phyloP scores from a whole-genome alignment of 768 basidiomycete genomes.

The Lactarius tabidus region DNA sequence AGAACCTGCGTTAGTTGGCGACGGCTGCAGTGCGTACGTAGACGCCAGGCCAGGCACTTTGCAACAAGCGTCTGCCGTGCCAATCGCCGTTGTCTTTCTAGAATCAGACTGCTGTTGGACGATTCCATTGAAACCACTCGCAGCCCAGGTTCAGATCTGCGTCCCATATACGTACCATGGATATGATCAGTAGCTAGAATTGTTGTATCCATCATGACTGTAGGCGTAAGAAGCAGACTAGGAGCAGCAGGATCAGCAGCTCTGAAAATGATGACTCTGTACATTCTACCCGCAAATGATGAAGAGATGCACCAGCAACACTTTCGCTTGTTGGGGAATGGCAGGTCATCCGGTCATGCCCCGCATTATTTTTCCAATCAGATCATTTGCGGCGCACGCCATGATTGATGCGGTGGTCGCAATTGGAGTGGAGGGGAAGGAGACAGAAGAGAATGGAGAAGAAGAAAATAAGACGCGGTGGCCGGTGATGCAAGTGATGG shows the following conservation, averaged over 20 bases:
- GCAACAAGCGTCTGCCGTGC: neutral
- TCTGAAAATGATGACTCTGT: neutral
- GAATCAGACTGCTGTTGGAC: neutral
- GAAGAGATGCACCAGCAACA: neutral
- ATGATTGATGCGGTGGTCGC: neutral
- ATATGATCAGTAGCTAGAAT: neutral
- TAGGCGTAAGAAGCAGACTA: neutral
- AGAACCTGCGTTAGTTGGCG: neutral
- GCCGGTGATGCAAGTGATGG: neutral
- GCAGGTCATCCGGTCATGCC: neutral
- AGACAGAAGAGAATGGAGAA: neutral
- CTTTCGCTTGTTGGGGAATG: conserved; percentile 7
- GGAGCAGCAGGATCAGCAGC: neutral
- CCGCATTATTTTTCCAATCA: neutral
- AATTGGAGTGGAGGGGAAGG: neutral
- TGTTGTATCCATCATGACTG: neutral
- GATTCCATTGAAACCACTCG: conserved; percentile 15
- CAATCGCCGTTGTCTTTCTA: conserved; percentile 18
- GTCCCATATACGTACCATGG: neutral
- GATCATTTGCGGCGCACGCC: neutral
- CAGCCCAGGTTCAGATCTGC: neutral
- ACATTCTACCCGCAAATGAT: neutral
- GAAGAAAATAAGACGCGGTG: neutral
- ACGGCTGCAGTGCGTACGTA: neutral
- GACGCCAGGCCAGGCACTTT: neutral